Evolutionary conservation across 2,329 filamentous ascomycete species (phyloP).

Genomic region (Metarhizium robertsii): DNA sequence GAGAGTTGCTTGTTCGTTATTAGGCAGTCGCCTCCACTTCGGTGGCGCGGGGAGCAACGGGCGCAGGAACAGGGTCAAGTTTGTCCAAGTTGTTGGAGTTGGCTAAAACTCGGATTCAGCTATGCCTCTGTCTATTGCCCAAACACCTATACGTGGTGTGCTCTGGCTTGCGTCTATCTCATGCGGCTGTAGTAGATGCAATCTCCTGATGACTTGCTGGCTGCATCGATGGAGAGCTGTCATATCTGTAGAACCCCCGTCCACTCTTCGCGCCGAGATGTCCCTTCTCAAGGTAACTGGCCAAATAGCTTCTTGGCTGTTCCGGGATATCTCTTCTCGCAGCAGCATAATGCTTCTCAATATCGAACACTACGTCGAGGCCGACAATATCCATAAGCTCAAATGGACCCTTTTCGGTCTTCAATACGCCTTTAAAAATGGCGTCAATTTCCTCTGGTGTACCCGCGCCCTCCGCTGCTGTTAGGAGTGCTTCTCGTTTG

Average conservation of each 20-base stretch:
- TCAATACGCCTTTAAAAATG: slow-evolving; percentile 20
- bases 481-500: slow-evolving; percentile 20
- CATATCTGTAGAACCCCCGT: slow-evolving; percentile 15
- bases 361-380: slow-evolving; percentile 20
- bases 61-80: no score
- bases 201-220: background rate
- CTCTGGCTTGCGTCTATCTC: background rate
- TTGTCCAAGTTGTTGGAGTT: no score
- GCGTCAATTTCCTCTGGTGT: slow-evolving; percentile 21
- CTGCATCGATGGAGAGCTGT: background rate
- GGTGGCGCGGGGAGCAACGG: no score
- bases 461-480: slow-evolving; percentile 19
- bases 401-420: slow-evolving; percentile 21
- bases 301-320: slow-evolving; percentile 16
- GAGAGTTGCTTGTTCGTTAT: no score
- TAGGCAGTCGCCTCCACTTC: no score
- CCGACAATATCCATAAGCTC: slow-evolving; percentile 23
- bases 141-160: background rate
- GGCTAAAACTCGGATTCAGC: no score
- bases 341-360: slow-evolving; percentile 22
- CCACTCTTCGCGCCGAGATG: slow-evolving; percentile 20
- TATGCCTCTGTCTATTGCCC: background rate
- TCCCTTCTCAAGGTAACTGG: slow-evolving; percentile 13
- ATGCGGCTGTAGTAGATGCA: background rate
- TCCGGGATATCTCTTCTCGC: slow-evolving; percentile 13